Percentiles rank a stretch among this genome's conserved stretches.
Conservation (phyloP, 106 monocot species). For the Agapanthus africanus region DNA sequence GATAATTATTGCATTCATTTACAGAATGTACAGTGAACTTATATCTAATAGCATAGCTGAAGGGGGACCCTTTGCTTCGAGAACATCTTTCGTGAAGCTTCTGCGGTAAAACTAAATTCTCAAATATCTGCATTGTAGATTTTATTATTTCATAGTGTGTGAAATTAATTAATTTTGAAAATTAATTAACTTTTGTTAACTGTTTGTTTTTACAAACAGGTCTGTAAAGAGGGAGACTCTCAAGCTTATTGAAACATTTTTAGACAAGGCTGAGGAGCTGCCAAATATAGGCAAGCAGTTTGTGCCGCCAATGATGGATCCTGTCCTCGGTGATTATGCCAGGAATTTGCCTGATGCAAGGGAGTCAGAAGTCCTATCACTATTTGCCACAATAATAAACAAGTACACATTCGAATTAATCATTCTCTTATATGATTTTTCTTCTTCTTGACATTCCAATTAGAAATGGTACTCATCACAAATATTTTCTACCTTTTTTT, state of each 20-base stretch:
- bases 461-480: neutral
- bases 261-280: conserved; percentile 96
- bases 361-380: conserved; percentile 96
- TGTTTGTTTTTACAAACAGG: conserved; percentile 26
- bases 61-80: conserved; percentile 97
- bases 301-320: conserved; percentile 99
- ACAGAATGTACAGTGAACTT: conserved; percentile 99
- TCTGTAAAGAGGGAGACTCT: conserved; percentile 97
- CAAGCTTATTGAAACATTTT: conserved; percentile 93
- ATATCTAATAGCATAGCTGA: conserved; percentile 86
- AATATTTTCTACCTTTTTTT: neutral
- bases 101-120: conserved; percentile 13
- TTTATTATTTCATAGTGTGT: neutral
- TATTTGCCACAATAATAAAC: conserved; percentile 95
- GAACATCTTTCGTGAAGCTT: conserved; percentile 92
- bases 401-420: too few species aligned
- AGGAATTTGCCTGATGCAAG: conserved; percentile 98
- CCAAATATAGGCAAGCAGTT: conserved; percentile 88
- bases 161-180: too few species aligned
- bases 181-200: neutral
- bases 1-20: neutral
- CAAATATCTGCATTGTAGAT: neutral
- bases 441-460: neutral
- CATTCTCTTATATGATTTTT: neutral
- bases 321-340: conserved; percentile 88